Evolutionary conservation across 1,284 basidiomycete genomes (phyloP), one percentile per base, ranked within the genome.

Genomic region (Meripilus lineatus): DNA sequence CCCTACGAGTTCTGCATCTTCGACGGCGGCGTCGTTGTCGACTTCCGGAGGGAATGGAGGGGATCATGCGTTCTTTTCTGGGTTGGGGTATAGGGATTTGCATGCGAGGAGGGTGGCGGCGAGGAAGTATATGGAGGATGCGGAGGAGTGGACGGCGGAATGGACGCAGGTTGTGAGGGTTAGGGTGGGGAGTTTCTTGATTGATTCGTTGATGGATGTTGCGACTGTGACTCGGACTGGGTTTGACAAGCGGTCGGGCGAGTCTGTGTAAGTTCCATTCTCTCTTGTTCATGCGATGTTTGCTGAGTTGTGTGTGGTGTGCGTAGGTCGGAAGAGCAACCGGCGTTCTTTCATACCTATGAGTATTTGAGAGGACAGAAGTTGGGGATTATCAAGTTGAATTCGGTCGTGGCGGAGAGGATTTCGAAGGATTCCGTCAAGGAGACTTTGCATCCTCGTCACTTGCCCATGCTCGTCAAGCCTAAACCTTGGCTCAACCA

Each of bases 311-410:
- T 38, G n/a, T n/a, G n/a, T n/a, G n/a, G n/a, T 54, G 17, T 13
- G 21, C 36, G 13, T 54, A 89, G 86, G 24, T 68, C 74, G 32
- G 93, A 98, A 66, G 70, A 74, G 14, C 95, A 98, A 56, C 89
- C 91, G 0, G 95, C 94, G 0, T 95, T 99, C 66, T 86, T 82
- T 49, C 92, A 97, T 59, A 75, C 82, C 2, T 97, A 97, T 61
- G 94, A 98, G 66, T 97, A 96, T 59, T 63, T 88, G n/a, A 81
- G 90, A 15, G 94, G 95, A 0, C 84, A 85, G 55, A 95, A 92
- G 65, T 75, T 96, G 4, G 95, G 95, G 30, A 83, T 98, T 30
- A 87, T 98, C 61, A 84, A 83, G 59, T 68, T 96, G 47, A 97
- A 98, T 63, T 83, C 86, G 1, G 80, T 75, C 2, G 84, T 99